Base-by-base conservation (phyloP, 179 eudicot species). In the Camellia oleifera region DNA sequence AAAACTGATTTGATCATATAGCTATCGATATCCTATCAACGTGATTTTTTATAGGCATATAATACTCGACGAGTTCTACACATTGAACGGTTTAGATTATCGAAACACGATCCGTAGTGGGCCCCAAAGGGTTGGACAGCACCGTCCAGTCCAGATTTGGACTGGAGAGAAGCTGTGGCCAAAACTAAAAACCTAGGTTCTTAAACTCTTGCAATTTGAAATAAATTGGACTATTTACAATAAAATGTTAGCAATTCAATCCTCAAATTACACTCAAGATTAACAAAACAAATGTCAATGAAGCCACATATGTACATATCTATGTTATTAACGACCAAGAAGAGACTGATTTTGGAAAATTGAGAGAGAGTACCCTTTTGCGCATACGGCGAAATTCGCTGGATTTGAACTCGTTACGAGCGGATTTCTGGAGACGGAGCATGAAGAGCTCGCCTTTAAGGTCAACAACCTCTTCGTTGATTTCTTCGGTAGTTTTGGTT, bases 401-500 rank as follows among this genome's bases (percentile, higher is more conserved):
- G 75, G 92, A 85, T 77, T 90, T 91, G 89, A 93, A 93, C 81
- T 94, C 93, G 63, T 91, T 90, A 7, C 97, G 87, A 69, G 91
- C 92, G 5, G 97, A 88, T 20, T 85, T 78, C 74, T 88, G 90
- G 58, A 94, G 90, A 6, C 97, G 93, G 50, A 92, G 94, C 96
- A 93, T 91, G 81, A 95, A 90, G 65, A 95, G 90, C 77, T 93
- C 97, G 14, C 97, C 98, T 75, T 94, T 94, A 13, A 93, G 92
- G 82, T 93, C 94, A 0, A 90, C 84, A 62, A 91, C 84, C 65
- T 92, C 97, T 17, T 95, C 97, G 77, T 92, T 85, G 20, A 95
- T 54, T 79, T 93, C 84, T 9, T 92, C 97, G 48, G 84, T 92
- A 13, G 95, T 84, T 77, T 89, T 91, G 6, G 87, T 77, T 74